Evolutionary conservation across 2,329 filamentous ascomycete species (phyloP), one percentile per base, ranked within the genome.

Genomic region (Dothidotthia symphoricarpi): DNA sequence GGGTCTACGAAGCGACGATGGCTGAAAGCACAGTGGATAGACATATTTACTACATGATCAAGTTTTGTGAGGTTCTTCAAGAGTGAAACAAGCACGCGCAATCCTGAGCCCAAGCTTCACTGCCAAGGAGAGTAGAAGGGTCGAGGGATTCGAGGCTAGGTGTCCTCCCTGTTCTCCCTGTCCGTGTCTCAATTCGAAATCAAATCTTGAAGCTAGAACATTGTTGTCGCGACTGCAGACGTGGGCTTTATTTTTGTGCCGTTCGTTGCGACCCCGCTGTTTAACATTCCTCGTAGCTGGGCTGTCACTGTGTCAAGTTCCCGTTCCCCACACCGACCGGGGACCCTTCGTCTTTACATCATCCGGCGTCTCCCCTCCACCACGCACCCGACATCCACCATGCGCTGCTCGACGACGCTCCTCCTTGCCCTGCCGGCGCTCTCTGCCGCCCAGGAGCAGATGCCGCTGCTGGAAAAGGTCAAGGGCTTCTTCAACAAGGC

Each of bases 401-500:
- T 81, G 78, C 76, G 75, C 68, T 66, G 77, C 66, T 70, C 73
- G 39, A 67, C 70, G 38, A 55, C 75, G 39, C 59, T 77, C 49
- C 58, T 76, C 31, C 65, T 81, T 55, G 69, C 73, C 66, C 68
- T 75, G 29, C 74, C 77, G 44, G 71, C 74, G 47, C 62, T 74
- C 33, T 64, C 71, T 16, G 54, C 67, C 46, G 77, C 77, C 32
- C 73, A 81, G 61, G 72, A 79, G 53, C 80, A 83, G 61, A 63
- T 77, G 27, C 78, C 79, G 24, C 68, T 86, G 55, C 68, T 86
- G 46, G 78, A 81, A 59, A 79, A 81, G 63, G 66, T 78, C 36
- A 75, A 75, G 55, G 72, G 73, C 43, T 78, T 71, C 60, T 70
- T 75, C 52, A 72, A 69, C 57, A 72, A 75, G 67, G 77, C 77